These are phyloP conservation scores for Leptographium wingfieldii DNA, from an alignment of 2,329 filamentous ascomycete genomes.

Conservation along the genomic window DNA sequence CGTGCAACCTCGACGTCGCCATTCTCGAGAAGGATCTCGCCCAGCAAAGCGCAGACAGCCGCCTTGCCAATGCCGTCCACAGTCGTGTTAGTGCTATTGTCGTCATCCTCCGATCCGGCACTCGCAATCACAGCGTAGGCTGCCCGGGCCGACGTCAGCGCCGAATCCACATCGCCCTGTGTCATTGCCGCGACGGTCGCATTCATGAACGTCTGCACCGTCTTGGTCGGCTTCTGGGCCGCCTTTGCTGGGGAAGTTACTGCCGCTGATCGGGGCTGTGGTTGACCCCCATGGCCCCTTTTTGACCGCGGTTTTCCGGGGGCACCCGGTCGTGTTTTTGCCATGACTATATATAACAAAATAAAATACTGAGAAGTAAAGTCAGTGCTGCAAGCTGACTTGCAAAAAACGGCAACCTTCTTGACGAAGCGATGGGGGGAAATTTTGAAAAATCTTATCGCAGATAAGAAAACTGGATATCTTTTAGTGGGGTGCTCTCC, in stretches of 20 bases:
- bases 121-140: conserved; percentile 29
- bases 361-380: background rate
- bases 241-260: background rate
- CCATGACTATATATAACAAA: conserved; percentile 6
- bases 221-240: conserved; percentile 2
- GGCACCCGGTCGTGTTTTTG: conserved; percentile 10
- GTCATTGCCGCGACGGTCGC: conserved; percentile 22
- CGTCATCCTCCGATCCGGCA: conserved; percentile 23
- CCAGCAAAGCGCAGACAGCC: conserved; percentile 60
- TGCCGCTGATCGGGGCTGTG: background rate
- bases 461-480: background rate
- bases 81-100: conserved; percentile 5
- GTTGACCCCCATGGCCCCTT: conserved; percentile 1
- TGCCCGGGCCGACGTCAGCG: conserved; percentile 22
- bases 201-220: conserved; percentile 17
- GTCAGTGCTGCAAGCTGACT: background rate
- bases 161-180: conserved; percentile 19
- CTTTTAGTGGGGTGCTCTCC: background rate
- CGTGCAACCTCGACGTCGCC: conserved; percentile 70
- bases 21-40: conserved; percentile 69
- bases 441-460: conserved; percentile 2
- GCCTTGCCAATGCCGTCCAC: conserved; percentile 24
- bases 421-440: background rate
- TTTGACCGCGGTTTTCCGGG: conserved; percentile 10
- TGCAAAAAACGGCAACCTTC: background rate